Conservation (phyloP, 441 rosid species). For the Gossypium gossypioides region DNA sequence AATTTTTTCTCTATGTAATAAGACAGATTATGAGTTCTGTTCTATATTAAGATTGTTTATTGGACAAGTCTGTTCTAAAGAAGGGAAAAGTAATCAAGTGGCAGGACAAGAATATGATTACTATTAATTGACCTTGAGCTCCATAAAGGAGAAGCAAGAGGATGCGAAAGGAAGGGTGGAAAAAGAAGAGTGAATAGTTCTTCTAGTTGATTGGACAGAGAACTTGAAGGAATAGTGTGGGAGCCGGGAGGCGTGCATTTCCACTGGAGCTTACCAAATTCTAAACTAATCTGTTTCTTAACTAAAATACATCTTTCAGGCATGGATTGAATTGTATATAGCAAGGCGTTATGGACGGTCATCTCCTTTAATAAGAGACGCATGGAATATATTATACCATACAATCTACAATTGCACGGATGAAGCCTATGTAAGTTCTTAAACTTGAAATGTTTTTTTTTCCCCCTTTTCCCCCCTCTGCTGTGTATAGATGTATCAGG, state of each 20-base stretch:
- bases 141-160: not conserved
- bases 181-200: not conserved
- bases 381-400: slow-evolving; percentile 52
- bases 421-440: slow-evolving; percentile 37
- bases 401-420: slow-evolving; percentile 65
- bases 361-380: slow-evolving; percentile 30
- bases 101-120: not conserved
- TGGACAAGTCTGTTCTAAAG: not conserved
- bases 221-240: not conserved
- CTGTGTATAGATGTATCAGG: not conserved
- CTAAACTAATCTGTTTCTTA: not conserved
- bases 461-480: not conserved
- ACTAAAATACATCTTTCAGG: slow-evolving; percentile 24
- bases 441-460: not conserved
- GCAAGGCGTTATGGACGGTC: slow-evolving; percentile 43
- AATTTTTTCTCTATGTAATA: not conserved
- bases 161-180: not conserved
- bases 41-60: not conserved
- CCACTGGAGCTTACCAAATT: not conserved
- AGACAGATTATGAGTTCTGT: not conserved
- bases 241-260: not conserved
- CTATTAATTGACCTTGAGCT: not conserved
- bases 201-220: not conserved
- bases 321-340: slow-evolving; percentile 43
- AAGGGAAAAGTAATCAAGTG: slow-evolving; percentile 1